Percentiles rank a stretch among this genome's conserved stretches.
Evolutionary conservation across 768 basidiomycete genomes (phyloP).

Genomic region (Steccherinum ochraceum): DNA sequence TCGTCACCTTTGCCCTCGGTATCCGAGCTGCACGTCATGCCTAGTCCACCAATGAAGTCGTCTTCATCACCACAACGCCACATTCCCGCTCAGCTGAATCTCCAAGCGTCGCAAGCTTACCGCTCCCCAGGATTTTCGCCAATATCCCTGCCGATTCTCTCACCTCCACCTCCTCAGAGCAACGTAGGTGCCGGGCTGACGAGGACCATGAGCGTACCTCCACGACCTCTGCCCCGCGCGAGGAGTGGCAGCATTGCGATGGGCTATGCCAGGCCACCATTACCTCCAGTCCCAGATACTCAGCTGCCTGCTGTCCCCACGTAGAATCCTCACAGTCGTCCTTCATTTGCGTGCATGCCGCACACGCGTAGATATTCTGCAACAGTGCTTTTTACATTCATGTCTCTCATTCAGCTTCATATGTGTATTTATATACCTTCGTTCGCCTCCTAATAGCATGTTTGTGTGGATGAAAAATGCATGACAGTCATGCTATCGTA

Average conservation of each 20-base stretch:
- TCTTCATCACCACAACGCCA: conserved; percentile 3
- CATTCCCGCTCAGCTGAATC: not conserved
- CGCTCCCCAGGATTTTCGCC: too few relatives aligned
- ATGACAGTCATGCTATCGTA: too few relatives aligned
- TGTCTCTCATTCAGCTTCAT: too few relatives aligned
- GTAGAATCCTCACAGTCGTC: too few relatives aligned
- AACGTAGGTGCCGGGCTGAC: conserved; percentile 1
- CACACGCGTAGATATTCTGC: too few relatives aligned
- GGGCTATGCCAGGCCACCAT: not conserved
- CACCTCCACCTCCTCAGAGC: not conserved
- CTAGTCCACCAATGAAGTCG: conserved; percentile 5
- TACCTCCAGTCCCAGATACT: not conserved
- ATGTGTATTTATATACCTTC: too few relatives aligned
- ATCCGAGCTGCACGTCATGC: conserved; percentile 9
- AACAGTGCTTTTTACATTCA: too few relatives aligned
- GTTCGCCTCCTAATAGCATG: too few relatives aligned
- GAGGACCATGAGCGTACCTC: conserved; percentile 6
- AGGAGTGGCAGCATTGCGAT: conserved; percentile 3
- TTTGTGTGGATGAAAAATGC: too few relatives aligned
- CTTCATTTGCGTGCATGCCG: too few relatives aligned
- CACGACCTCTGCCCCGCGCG: conserved; percentile 4
- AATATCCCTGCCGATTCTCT: not conserved
- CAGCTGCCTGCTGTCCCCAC: too few relatives aligned
- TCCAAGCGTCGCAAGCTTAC: not conserved
- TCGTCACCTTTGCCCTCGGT: conserved; percentile 14